phyloP scores from a whole-genome alignment of 2,329 filamentous ascomycete species.

The Neospermospora avenae region DNA sequence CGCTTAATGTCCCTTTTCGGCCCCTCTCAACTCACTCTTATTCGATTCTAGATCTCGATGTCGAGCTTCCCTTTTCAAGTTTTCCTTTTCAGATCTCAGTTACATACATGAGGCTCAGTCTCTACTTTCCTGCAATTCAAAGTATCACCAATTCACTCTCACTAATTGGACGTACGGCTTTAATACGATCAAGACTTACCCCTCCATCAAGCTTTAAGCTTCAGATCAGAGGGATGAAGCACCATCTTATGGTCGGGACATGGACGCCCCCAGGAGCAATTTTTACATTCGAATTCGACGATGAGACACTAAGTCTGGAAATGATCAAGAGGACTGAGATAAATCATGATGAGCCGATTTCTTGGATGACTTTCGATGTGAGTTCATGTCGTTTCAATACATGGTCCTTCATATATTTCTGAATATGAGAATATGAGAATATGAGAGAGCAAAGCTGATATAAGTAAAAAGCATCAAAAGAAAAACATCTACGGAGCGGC shows the following conservation, averaged over 20 bases:
- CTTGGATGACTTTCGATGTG: constrained; percentile 90
- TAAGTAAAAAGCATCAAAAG: constrained; percentile 61
- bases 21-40: not conserved
- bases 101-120: not conserved
- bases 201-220: not conserved
- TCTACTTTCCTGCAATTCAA: not conserved
- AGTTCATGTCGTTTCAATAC: constrained; percentile 35
- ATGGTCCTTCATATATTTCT: no score
- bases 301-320: constrained; percentile 70
- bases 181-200: not conserved
- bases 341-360: constrained; percentile 80
- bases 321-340: constrained; percentile 80
- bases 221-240: constrained; percentile 56
- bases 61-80: not conserved
- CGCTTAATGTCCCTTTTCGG: not conserved
- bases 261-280: constrained; percentile 89
- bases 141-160: not conserved
- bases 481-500: constrained; percentile 86
- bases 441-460: not conserved
- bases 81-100: not conserved
- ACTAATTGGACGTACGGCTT: not conserved
- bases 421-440: no score
- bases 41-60: not conserved
- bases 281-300: constrained; percentile 85
- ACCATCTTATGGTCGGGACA: constrained; percentile 89